Evolutionary conservation across 805 yeast genomes (phyloP), one percentile per base, ranked within the genome.

Genomic region (Candida silvicultrix): DNA sequence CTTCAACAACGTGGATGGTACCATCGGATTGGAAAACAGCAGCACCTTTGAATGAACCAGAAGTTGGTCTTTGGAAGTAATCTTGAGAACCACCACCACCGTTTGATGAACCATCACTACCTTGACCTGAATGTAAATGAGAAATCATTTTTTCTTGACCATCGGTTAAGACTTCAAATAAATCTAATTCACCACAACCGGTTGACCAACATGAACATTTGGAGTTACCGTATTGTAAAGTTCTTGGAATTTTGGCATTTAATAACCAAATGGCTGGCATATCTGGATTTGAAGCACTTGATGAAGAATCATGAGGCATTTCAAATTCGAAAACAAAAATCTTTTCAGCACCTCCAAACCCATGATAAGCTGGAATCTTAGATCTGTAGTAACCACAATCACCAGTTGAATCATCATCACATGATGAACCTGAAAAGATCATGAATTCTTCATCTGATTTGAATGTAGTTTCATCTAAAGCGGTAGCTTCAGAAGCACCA

Each of bases 231-330:
- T 94, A 94, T 73, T 94, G 98, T 61, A 83, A 70, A 56, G 97
- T 90, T 77, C 99, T 88, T 70, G 99, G 97, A 63, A 90, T 83
- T 75, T 87, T 86, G 51, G 96, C 96, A 67, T 90, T 90, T 66
- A 90, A 80, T 67, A 90, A 73, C 98, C 98, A 90, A 58, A 90
- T 78, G 51, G 99, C 98, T 55, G 99, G 99, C 98, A 94, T 92
- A 68, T 94, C 97, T 61, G 76, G 75, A 75, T 90, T 89, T 59
- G 72, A 54, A 40, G 75, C 64, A 50, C 75, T 71, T 44, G 73
- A 67, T 15, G 42, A 21, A 16, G 50, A 15, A 55, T 79, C 89
- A 49, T 77, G 63, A 53, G 99, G 99, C 99, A 94, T 94, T 64
- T 75, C 72, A 71, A 94, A 94, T 74, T 92, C 97, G 64, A 94